Evolutionary conservation across 306 rosid genomes (phyloP), one percentile per base, ranked within the genome.

Genomic region (Dalbergia cochinchinensis): DNA sequence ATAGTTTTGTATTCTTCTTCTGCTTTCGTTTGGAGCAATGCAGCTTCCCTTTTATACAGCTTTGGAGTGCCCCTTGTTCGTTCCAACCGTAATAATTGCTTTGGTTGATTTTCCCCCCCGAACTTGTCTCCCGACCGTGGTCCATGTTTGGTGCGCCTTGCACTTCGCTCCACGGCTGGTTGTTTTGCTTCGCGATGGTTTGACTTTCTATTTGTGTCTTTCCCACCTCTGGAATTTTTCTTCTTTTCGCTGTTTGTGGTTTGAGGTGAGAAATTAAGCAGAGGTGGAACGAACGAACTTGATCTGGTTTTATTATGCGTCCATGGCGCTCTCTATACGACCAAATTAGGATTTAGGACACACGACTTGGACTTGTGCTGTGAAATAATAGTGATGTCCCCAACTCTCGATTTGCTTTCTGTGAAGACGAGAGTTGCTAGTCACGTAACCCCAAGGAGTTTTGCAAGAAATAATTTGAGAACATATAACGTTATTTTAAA

Each of bases 1-100:
- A 83, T 35, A 31, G 66, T 11, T 11, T 11, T 39, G 26, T 14
- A 2, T 51, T 62, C 82, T 80, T 79, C 84, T 84, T 86, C 87
- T 86, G 69, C 51, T 34, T 59, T 66, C 0, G 0, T 4, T n/a
- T 5, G 2, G 5, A 0, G 1, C 33, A 5, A 0, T 12, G 0
- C 37, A 3, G 69, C 47, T 79, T 14, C 68, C 80, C 74, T 86
- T 86, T 81, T 90, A 88, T 90, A 90, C 11, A 67, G 39, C 37
- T 11, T 48, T 48, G 12, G 16, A 41, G 6, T 8, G 9, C 4
- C 2, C 11, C 5, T 59, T 64, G 71, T 77, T 62, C 3, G 61
- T 26, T 26, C 31, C 31, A 1, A 26, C 82, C 90, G 45, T 12
- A 37, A 4, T 39, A 4, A 37, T 33, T 12, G 13, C 5, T 57